Conservation (phyloP, 768 basidiomycete genomes). For the Holtermanniella nyarrowii region DNA sequence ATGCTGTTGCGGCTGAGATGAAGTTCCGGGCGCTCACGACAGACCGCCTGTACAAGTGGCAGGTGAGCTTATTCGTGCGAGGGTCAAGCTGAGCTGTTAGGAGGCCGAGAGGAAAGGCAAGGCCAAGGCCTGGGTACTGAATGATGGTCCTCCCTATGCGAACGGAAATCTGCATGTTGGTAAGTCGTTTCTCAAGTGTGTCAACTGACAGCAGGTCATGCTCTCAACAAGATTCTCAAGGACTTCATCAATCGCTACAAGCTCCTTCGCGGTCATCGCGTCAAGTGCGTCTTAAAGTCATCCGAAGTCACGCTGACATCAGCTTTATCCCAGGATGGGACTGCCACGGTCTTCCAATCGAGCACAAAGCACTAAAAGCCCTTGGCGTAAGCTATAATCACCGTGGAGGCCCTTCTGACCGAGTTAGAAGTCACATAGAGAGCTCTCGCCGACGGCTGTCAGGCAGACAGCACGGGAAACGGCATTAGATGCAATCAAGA, state of each 20-base stretch:
- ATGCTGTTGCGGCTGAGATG: constrained; percentile 55
- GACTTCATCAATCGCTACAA: constrained; percentile 89
- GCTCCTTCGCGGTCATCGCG: constrained; percentile 60
- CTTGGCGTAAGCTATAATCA: constrained; percentile 48
- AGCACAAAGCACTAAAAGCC: constrained; percentile 77
- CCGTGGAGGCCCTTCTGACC: neutral
- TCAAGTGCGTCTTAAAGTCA: constrained; percentile 55
- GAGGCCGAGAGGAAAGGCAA: neutral
- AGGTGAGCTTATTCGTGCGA: constrained; percentile 33
- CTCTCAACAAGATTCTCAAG: constrained; percentile 90
- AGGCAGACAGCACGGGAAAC: constrained; percentile 61
- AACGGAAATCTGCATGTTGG: constrained; percentile 95
- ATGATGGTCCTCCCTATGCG: constrained; percentile 95
- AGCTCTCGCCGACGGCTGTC: constrained; percentile 54
- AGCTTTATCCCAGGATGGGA: constrained; percentile 97
- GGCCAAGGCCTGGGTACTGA: constrained; percentile 62
- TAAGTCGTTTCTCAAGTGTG: constrained; percentile 36
- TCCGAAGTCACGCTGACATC: neutral
- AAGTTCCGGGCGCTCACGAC: constrained; percentile 56
- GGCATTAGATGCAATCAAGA: constrained; percentile 61
- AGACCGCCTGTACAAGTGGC: constrained; percentile 57
- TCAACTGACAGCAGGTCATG: constrained; percentile 58
- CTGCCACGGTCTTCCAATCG: constrained; percentile 94
- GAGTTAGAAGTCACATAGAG: constrained; percentile 49
- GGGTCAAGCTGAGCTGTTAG: neutral